Percentiles rank a stretch among this genome's conserved stretches.
Evolutionary conservation across 208 protist genomes (phyloP).

Genomic region (Crithidia brevicula): DNA sequence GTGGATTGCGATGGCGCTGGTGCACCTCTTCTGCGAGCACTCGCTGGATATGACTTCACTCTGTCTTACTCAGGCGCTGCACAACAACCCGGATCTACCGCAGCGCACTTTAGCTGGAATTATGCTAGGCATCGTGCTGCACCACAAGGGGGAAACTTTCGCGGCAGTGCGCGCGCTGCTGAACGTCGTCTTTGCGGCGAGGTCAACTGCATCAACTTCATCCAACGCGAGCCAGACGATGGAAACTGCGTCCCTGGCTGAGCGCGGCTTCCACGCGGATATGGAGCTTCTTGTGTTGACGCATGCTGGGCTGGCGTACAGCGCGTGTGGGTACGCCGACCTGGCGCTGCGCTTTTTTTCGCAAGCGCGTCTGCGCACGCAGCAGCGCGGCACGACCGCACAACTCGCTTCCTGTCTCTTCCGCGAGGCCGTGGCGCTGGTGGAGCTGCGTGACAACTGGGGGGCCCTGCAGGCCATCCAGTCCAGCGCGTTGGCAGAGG

Average conservation of each 20-base stretch:
- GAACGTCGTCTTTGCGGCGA: neutral
- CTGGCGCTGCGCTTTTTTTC: constrained; percentile 76
- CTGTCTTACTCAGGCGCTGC: constrained; percentile 7
- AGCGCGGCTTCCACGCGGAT: constrained; percentile 6
- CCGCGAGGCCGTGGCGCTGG: constrained; percentile 34
- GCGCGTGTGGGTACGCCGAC: constrained; percentile 71
- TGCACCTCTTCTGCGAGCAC: constrained; percentile 29
- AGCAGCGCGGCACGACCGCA: constrained; percentile 27
- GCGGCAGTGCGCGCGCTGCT: constrained; percentile 15
- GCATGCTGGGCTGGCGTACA: constrained; percentile 76
- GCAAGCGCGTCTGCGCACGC: constrained; percentile 12
- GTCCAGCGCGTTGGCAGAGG: neutral
- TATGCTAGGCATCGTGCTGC: constrained; percentile 23
- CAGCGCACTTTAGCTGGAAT: constrained; percentile 11
- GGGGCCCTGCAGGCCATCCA: constrained; percentile 31
- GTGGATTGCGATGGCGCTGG: constrained; percentile 21
- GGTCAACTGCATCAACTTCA: no score
- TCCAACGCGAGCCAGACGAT: no score
- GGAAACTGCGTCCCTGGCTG: constrained; percentile 43
- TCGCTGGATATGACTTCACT: neutral
- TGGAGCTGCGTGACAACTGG: constrained; percentile 21
- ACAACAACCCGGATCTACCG: constrained; percentile 1
- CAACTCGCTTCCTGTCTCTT: constrained; percentile 32
- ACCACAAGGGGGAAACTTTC: constrained; percentile 2
- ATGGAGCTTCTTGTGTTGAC: constrained; percentile 61